A percentile compares a stretch with the other conserved stretches of the same genome.
phyloP scores from a whole-genome alignment of 306 rosid species.

The Fragaria nilgerrensis region DNA sequence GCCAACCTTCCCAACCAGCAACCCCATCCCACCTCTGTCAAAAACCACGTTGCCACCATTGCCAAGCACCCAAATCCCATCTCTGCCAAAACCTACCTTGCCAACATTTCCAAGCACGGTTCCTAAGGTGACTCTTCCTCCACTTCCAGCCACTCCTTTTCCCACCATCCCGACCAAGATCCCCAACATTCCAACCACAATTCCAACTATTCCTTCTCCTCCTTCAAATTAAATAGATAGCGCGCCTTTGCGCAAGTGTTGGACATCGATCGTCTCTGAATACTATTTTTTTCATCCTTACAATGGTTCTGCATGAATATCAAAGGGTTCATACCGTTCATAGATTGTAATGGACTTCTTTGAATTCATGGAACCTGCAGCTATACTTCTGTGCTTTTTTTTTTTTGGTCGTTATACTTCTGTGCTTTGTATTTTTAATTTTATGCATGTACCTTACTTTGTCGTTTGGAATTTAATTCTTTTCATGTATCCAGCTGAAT shows the following conservation, averaged over 20 bases:
- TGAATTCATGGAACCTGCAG: background rate
- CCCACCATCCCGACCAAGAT: conserved; percentile 10
- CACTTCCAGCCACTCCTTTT: conserved; percentile 11
- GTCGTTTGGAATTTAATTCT: background rate
- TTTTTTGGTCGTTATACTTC: too few relatives aligned
- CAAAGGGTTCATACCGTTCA: background rate
- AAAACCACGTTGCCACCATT: conserved; percentile 27
- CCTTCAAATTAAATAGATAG: conserved; percentile 21
- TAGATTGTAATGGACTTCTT: background rate
- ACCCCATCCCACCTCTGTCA: conserved; percentile 17
- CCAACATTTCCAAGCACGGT: conserved; percentile 11
- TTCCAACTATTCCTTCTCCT: conserved; percentile 13
- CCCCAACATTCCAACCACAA: conserved; percentile 23
- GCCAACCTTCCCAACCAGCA: conserved; percentile 23
- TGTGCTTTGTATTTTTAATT: background rate
- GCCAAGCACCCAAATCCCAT: conserved; percentile 23
- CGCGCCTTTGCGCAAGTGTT: background rate
- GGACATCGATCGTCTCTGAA: background rate
- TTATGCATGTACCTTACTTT: background rate
- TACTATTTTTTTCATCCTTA: background rate
- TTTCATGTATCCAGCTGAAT: background rate
- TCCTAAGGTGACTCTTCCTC: conserved; percentile 21
- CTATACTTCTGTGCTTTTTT: background rate
- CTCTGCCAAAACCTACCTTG: background rate
- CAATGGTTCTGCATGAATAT: background rate